Conservation (phyloP, 345 rosid species). For the Boechera divaricarpa region DNA sequence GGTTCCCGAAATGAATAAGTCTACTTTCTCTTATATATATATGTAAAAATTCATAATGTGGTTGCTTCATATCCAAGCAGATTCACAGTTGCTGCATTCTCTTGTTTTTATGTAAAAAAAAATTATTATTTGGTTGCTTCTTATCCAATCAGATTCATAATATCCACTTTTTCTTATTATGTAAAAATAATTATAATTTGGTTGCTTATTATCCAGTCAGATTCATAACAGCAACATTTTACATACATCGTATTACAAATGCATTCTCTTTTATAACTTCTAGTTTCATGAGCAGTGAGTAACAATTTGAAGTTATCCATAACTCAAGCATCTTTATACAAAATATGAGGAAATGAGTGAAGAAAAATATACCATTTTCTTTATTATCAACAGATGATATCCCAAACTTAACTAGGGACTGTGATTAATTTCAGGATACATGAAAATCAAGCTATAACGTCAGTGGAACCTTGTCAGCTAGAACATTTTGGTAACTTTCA, state of each 20-base stretch:
- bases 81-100: not conserved
- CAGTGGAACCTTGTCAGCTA: not conserved
- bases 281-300: not conserved
- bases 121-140: not conserved
- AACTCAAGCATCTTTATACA: too few species aligned
- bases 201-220: slow-evolving; percentile 6
- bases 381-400: not conserved
- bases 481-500: not conserved
- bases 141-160: slow-evolving; percentile 3
- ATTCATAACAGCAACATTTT: not conserved
- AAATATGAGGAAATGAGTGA: too few species aligned
- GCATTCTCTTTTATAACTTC: too few species aligned
- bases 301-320: too few species aligned
- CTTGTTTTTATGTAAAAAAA: not conserved
- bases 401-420: not conserved
- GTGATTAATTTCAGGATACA: not conserved
- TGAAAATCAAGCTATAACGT: not conserved
- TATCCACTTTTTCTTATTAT: not conserved
- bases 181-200: not conserved
- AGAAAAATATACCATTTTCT: not conserved
- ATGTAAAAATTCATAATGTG: not conserved
- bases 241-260: not conserved
- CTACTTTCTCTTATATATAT: slow-evolving; percentile 1
- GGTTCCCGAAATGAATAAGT: slow-evolving; percentile 4
- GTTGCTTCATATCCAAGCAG: slow-evolving; percentile 18